Conservation (phyloP, 2,329 filamentous ascomycete genomes). For the Sclerotinia glacialis region DNA sequence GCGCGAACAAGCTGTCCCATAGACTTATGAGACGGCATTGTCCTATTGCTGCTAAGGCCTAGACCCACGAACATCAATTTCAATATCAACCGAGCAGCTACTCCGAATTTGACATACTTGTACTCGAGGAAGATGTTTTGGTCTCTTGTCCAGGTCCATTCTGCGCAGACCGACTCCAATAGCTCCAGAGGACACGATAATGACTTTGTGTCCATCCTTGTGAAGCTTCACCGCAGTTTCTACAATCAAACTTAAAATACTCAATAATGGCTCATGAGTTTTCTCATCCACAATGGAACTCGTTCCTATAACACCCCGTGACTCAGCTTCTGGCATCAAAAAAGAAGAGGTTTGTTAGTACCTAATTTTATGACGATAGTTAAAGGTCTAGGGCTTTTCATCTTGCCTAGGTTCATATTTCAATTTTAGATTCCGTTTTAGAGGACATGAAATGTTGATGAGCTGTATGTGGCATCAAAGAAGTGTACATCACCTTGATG, state of each 20-base stretch:
- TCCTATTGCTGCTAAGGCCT: slow-evolving; percentile 90
- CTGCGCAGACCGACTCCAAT: slow-evolving; percentile 89
- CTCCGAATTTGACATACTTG: slow-evolving; percentile 54
- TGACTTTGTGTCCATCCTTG: slow-evolving; percentile 88
- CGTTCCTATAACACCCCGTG: slow-evolving; percentile 62
- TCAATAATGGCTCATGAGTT: slow-evolving; percentile 88
- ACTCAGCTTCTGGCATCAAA: slow-evolving; percentile 10
- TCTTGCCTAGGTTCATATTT: slow-evolving; percentile 35
- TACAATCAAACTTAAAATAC: slow-evolving; percentile 86
- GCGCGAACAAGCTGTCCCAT: slow-evolving; percentile 89
- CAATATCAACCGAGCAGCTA: not conserved
- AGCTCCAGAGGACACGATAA: slow-evolving; percentile 95
- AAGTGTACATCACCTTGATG: not conserved
- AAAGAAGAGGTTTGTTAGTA: slow-evolving; percentile 36
- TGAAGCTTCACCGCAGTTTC: slow-evolving; percentile 86
- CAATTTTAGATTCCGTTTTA: not conserved
- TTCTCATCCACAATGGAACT: slow-evolving; percentile 98
- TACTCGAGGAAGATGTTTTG: slow-evolving; percentile 84
- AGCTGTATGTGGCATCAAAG: not conserved
- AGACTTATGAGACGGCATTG: slow-evolving; percentile 93
- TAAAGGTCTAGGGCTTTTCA: slow-evolving; percentile 54
- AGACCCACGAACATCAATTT: not conserved
- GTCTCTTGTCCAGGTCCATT: slow-evolving; percentile 83
- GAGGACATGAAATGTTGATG: not conserved
- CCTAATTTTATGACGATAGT: slow-evolving; percentile 69